Percentiles rank a stretch among this genome's conserved stretches.
These are phyloP conservation scores for Epichloe sp. DNA, from an alignment of 2,329 filamentous ascomycete species.

Conservation along the genomic window DNA sequence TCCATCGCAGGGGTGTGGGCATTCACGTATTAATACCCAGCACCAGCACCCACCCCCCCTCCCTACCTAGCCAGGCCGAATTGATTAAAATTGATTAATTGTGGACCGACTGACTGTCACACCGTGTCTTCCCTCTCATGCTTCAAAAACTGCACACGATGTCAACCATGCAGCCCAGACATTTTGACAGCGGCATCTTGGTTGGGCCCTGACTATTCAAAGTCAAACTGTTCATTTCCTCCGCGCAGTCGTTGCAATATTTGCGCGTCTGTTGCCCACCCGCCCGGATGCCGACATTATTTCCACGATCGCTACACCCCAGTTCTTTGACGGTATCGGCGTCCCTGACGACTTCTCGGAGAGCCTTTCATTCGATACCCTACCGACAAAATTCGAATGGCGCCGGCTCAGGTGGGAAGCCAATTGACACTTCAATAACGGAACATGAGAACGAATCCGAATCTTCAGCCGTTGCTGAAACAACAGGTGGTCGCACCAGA, in stretches of 20 bases:
- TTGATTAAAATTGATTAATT: no score
- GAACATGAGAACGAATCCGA: constrained; percentile 17
- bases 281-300: constrained; percentile 19
- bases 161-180: background rate
- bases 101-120: no score
- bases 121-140: no score
- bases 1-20: no score
- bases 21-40: no score
- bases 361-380: constrained; percentile 13
- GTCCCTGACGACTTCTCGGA: constrained; percentile 9
- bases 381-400: constrained; percentile 7
- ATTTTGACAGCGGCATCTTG: background rate
- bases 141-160: background rate
- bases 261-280: constrained; percentile 7
- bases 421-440: constrained; percentile 13
- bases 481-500: constrained; percentile 15
- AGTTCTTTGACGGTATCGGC: constrained; percentile 13
- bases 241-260: background rate
- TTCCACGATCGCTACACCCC: constrained; percentile 17
- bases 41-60: no score
- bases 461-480: constrained; percentile 15
- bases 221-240: background rate
- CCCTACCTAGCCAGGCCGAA: no score
- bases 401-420: constrained; percentile 14
- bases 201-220: background rate